Evolutionary conservation across 768 basidiomycete genomes (phyloP).

Genomic region (Auricularia sp.): DNA sequence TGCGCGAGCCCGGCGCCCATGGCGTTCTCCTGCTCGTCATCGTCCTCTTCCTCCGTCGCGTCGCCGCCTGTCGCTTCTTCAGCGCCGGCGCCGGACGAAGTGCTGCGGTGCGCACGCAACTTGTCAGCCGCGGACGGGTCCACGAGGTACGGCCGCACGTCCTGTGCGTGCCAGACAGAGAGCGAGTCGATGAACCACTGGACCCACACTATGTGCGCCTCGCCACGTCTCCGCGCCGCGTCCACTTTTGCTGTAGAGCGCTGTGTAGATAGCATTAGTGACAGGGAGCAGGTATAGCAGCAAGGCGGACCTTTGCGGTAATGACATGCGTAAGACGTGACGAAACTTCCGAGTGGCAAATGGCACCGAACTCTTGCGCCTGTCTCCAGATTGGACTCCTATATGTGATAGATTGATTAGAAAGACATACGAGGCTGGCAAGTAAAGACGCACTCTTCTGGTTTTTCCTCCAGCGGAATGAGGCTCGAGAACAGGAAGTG

Average conservation of each 20-base stretch:
- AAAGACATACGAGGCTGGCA: not conserved
- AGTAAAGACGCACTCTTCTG: conserved; percentile 41
- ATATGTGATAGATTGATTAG: not conserved
- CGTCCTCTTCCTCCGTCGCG: conserved; percentile 49
- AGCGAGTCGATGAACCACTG: conserved; percentile 86
- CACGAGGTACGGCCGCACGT: conserved; percentile 67
- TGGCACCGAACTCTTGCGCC: conserved; percentile 83
- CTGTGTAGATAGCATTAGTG: conserved; percentile 26
- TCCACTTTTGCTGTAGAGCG: conserved; percentile 89
- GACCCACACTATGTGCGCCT: conserved; percentile 76
- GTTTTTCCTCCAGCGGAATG: conserved; percentile 77
- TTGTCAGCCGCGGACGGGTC: conserved; percentile 39
- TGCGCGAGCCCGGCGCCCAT: conserved; percentile 17
- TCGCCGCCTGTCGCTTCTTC: conserved; percentile 44
- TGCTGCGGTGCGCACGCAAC: conserved; percentile 17
- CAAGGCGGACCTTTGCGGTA: conserved; percentile 55
- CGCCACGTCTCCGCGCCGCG: conserved; percentile 61
- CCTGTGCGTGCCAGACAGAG: conserved; percentile 76
- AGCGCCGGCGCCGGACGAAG: conserved; percentile 32
- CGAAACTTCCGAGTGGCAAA: conserved; percentile 59
- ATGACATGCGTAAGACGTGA: conserved; percentile 78
- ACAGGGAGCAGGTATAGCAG: conserved; percentile 8
- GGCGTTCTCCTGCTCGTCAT: conserved; percentile 15
- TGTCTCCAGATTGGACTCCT: conserved; percentile 69
- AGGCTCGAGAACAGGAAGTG: conserved; percentile 90